Evolutionary conservation across 805 yeast species (phyloP).

Genomic region (Starmera quercuum): DNA sequence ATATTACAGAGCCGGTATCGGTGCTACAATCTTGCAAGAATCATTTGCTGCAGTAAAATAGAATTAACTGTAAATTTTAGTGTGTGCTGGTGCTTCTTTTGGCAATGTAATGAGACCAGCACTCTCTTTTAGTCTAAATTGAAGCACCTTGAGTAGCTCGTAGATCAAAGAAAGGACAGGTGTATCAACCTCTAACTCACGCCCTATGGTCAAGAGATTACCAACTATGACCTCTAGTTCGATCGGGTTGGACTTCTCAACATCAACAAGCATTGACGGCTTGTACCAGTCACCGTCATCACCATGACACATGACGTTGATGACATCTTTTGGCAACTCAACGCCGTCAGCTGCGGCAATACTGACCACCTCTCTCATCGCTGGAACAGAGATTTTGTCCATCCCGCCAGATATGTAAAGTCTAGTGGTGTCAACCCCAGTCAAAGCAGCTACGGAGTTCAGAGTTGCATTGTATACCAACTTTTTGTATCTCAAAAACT

Average conservation of each 20-base stretch:
- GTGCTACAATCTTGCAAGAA: too few relatives aligned
- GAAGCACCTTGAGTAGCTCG: constrained; percentile 50
- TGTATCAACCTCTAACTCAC: constrained; percentile 36
- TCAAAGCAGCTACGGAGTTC: constrained; percentile 53
- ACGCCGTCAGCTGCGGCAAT: constrained; percentile 62
- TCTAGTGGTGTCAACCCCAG: constrained; percentile 49
- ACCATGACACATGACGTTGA: constrained; percentile 41
- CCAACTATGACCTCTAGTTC: constrained; percentile 68
- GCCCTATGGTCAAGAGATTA: constrained; percentile 48
- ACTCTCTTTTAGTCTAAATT: constrained; percentile 52
- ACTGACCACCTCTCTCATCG: constrained; percentile 54
- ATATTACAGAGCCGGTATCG: too few relatives aligned
- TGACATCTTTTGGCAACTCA: constrained; percentile 37
- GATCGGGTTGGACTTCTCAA: constrained; percentile 51
- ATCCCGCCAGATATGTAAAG: constrained; percentile 34
- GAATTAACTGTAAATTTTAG: background rate
- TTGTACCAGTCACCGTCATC: constrained; percentile 45
- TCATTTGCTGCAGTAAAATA: too few relatives aligned
- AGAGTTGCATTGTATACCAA: constrained; percentile 59
- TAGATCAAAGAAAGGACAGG: constrained; percentile 58
- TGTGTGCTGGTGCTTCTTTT: constrained; percentile 18
- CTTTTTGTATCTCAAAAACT: constrained; percentile 52
- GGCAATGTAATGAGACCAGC: constrained; percentile 37
- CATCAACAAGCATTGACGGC: constrained; percentile 69
- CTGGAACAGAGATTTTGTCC: constrained; percentile 34